Evolutionary conservation across 2,329 filamentous ascomycete species (phyloP), one percentile per base, ranked within the genome.

Genomic region (Monilinia fructicola): DNA sequence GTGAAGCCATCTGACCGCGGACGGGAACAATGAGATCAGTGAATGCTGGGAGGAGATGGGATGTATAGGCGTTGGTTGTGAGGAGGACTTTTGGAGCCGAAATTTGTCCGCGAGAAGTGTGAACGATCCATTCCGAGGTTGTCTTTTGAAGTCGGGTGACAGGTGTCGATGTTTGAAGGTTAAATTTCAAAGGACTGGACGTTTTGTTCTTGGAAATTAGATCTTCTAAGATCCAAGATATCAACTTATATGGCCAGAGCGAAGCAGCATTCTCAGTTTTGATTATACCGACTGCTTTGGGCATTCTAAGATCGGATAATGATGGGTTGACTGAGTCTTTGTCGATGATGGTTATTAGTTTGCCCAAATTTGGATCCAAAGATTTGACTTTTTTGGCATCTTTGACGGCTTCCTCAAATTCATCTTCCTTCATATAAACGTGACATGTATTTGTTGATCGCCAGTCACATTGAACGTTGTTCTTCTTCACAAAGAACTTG

Each of bases 1-100:
- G 81, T 0, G 89, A 85, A 53, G 84, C 85, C 78, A 93, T 87
- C 74, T 93, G 87, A 0, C 91, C 92, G 31, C 90, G 82, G 2
- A 90, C 87, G 0, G 93, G 93, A 2, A 93, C 85, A 69, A 96
- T 90, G 11, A 93, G 81, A 70, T 88, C 85, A 11, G 84, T 81
- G 71, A 94, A 89, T 44, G 80, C 75, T 0, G 91, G 91, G 1
- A 94, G 79, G 4, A 97, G 81, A 68, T 88, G 83, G 1, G 91
- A 91, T 0, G 92, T 93, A 77, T 96, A 96, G 4, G 82, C 93
- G 74, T 97, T 97, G 0, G 90, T 94, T 5, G 91, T 90, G 21
- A 96, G 83, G 23, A 97, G 82, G 26, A 96, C 85, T 44, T 85
- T 82, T 16, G 80, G 78, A 1, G 92, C 82, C 0, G 76, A 76